Base-by-base conservation (phyloP, 352 stramenopile species). In the Elongisporangium undulatum region DNA sequence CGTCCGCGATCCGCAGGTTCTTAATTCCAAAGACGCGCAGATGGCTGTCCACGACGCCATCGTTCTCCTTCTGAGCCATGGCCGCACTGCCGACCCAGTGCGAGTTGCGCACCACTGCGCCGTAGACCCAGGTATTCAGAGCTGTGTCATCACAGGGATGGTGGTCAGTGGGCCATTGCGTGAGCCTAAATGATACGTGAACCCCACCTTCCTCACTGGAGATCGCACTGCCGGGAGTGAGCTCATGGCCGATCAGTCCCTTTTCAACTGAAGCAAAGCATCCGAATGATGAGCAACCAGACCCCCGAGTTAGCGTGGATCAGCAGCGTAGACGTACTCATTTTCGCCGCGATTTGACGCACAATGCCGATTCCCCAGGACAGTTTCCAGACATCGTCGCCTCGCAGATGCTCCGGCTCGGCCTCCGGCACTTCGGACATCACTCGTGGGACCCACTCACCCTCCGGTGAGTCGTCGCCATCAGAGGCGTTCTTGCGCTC, bases 51-150 rank as follows among this genome's bases (percentile, higher is more conserved):
- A 90, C 81, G 45, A 90, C 81, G 26, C 65, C 79, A 0, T 77
- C 66, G 1, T 75, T 53, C 29, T 76, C 62, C 1, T 60, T 59
- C 2, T 55, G 58, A 19, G 63, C 85, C 84, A 97, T 96, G 2
- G 78, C 70, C 15, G 83, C 83, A 62, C 78, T 91, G 26, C 89
- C 82, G 23, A 90, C 82, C 88, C 88, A 96, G 54, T 96, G 88
- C 13, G 78, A 87, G 59, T 97, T 97, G 23, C 76, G 75, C 45
- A 95, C 89, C 2, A 88, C 68, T 51, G 85, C 71, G 34, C 72
- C 51, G 19, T 72, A 60, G 7, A 97, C 77, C 80, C 87, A 95
- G 8, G 65, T 54, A 17, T 87, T 59, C 59, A 96, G 64, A 19
- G 75, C 78, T 81, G 55, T 10, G 20, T 16, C 34, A 45, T 17